Conservation (phyloP, 2,329 filamentous ascomycete genomes). For the Fusarium staphyleae region DNA sequence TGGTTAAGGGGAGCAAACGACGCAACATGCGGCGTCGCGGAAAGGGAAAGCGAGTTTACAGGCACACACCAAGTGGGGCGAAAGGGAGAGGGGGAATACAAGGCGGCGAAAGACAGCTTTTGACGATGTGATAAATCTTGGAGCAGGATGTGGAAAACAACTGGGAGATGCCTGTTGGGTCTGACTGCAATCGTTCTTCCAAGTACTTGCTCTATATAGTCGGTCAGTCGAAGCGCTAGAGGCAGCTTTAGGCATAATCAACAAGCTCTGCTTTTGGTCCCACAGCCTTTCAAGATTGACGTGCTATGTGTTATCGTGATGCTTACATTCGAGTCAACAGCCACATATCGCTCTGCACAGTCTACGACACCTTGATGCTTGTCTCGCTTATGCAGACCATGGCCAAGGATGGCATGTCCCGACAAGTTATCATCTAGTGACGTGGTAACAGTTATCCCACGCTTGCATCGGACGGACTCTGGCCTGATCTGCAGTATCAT, state of each 20-base stretch:
- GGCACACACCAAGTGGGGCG: constrained; percentile 23
- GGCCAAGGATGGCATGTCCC: too few species aligned
- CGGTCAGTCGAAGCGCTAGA: neutral
- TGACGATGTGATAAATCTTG: constrained; percentile 37
- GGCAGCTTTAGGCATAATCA: constrained; percentile 7
- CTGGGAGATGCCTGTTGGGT: constrained; percentile 9
- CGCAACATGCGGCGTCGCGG: neutral
- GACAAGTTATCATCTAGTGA: too few species aligned
- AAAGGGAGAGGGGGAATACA: constrained; percentile 28
- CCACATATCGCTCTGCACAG: too few species aligned
- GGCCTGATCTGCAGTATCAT: too few species aligned
- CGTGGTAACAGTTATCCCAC: too few species aligned
- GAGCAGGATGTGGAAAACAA: constrained; percentile 18
- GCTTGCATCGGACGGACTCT: too few species aligned
- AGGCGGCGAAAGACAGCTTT: constrained; percentile 23
- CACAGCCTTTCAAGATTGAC: neutral
- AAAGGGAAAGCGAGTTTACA: constrained; percentile 12
- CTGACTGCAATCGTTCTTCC: constrained; percentile 11
- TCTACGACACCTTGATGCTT: too few species aligned
- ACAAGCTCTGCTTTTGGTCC: constrained; percentile 8
- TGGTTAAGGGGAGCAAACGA: constrained; percentile 49
- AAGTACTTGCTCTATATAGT: neutral
- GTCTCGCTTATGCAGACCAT: too few species aligned
- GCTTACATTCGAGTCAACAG: too few species aligned
- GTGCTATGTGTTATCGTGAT: neutral